Percentiles rank a stretch among this genome's conserved stretches.
Evolutionary conservation across 1,284 basidiomycete species (phyloP).

Genomic region (Sporisorium iseilematis-ciliati): DNA sequence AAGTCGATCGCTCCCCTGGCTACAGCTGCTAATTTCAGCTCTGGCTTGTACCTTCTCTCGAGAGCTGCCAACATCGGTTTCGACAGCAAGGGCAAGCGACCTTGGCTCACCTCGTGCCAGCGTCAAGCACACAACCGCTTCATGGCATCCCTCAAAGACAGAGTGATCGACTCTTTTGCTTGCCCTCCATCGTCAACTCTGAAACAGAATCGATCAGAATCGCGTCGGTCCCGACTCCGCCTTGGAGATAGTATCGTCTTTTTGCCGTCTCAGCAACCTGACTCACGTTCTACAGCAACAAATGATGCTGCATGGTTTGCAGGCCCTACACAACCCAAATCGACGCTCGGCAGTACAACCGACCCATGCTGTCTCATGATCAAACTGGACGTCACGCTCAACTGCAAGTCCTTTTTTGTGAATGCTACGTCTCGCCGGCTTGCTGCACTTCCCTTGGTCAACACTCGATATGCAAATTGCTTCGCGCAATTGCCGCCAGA

Average conservation of each 20-base stretch:
- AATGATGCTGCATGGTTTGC: constrained; percentile 18
- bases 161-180: constrained; percentile 9
- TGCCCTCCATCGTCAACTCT: not conserved
- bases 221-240: constrained; percentile 6
- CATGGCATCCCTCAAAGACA: constrained; percentile 17
- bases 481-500: not conserved
- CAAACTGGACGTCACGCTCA: constrained; percentile 9
- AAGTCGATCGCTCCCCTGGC: constrained; percentile 14
- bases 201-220: not conserved
- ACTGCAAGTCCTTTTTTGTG: constrained; percentile 5
- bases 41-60: constrained; percentile 21
- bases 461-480: constrained; percentile 8
- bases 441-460: constrained; percentile 20
- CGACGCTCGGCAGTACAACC: not conserved
- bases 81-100: constrained; percentile 24
- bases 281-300: not conserved
- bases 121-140: constrained; percentile 28
- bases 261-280: constrained; percentile 8
- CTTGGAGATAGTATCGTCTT: constrained; percentile 23
- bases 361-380: constrained; percentile 17
- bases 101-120: constrained; percentile 26
- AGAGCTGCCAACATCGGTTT: constrained; percentile 1
- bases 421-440: constrained; percentile 13
- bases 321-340: not conserved
- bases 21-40: not conserved